A percentile compares a stretch with the other conserved stretches of the same genome.
phyloP scores from a whole-genome alignment of 352 stramenopile genomes.

The Hyaloperonospora brassicae region DNA sequence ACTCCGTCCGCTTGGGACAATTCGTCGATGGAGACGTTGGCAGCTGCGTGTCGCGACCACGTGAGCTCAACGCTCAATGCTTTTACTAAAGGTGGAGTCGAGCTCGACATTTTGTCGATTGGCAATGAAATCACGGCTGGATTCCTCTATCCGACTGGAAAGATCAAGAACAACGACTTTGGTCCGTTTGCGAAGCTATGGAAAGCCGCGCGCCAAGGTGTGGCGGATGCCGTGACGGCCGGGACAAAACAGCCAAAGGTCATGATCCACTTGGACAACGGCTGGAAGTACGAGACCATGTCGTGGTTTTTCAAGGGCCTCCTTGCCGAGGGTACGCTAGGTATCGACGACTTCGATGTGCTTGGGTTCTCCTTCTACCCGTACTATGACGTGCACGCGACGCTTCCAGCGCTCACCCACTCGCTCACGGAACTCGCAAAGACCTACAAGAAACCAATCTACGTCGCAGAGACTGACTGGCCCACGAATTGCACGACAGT shows the following conservation, averaged over 20 bases:
- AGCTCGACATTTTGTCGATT: constrained; percentile 20
- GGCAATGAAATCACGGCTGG: constrained; percentile 1
- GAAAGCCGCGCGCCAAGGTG: constrained; percentile 13
- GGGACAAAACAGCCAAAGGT: constrained; percentile 12
- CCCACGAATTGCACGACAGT: constrained; percentile 14
- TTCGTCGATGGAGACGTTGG: constrained; percentile 18
- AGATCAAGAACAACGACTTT: constrained; percentile 9
- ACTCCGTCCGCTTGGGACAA: constrained; percentile 21
- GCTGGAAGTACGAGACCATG: constrained; percentile 17
- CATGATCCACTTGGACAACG: constrained; percentile 23
- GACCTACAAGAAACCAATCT: constrained; percentile 15
- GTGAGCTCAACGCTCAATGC: constrained; percentile 26
- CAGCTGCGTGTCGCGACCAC: constrained; percentile 17
- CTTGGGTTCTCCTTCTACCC: constrained; percentile 5
- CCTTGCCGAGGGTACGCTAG: constrained; percentile 12
- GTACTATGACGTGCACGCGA: constrained; percentile 14
- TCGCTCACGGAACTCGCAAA: constrained; percentile 13
- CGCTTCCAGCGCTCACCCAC: constrained; percentile 9
- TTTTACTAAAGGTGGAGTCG: constrained; percentile 25
- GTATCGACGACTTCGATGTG: constrained; percentile 15
- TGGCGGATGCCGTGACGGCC: constrained; percentile 1
- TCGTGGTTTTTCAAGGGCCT: constrained; percentile 10
- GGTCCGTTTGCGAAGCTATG: constrained; percentile 12
- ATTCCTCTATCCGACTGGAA: not conserved
- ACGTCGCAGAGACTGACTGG: constrained; percentile 18